Evolutionary conservation across 2,329 filamentous ascomycete species (phyloP).

Genomic region (Botrytis fragariae): DNA sequence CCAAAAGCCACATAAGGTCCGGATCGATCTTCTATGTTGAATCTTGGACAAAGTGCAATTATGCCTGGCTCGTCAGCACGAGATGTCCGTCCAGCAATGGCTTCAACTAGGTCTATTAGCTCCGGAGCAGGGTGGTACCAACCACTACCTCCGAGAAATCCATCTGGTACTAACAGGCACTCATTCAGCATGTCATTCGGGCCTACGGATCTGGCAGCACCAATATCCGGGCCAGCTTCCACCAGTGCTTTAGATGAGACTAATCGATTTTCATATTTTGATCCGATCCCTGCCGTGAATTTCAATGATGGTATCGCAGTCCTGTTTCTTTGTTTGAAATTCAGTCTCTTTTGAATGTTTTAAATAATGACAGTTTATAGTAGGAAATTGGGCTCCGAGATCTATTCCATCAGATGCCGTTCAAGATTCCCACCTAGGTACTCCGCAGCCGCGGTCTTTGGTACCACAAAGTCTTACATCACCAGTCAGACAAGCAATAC

Average conservation of each 20-base stretch:
- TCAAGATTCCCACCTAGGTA: not conserved
- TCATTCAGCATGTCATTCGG: slow-evolving; percentile 1
- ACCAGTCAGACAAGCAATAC: not conserved
- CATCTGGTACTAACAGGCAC: not conserved
- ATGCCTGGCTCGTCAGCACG: not conserved
- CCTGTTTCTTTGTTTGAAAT: not conserved
- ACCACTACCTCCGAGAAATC: not conserved
- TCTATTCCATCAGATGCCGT: not conserved
- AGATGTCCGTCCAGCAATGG: not conserved
- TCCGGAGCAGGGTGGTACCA: not conserved
- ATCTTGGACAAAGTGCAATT: not conserved
- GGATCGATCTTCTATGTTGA: not conserved
- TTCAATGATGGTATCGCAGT: slow-evolving; percentile 11
- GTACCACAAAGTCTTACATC: not conserved
- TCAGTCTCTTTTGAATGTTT: not conserved
- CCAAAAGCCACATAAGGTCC: not conserved
- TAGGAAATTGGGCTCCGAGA: slow-evolving; percentile 13
- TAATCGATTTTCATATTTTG: slow-evolving; percentile 11
- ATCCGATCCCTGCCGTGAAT: not conserved
- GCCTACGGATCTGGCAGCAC: not conserved
- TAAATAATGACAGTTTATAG: not conserved
- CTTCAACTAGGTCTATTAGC: not conserved
- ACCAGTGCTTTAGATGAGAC: slow-evolving; percentile 1
- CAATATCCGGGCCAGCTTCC: slow-evolving; percentile 7
- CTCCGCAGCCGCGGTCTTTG: not conserved